Percentiles rank a stretch among this genome's conserved stretches.
Conservation (phyloP, 805 yeast genomes). For the Maudiozyma serrabonitensis region DNA sequence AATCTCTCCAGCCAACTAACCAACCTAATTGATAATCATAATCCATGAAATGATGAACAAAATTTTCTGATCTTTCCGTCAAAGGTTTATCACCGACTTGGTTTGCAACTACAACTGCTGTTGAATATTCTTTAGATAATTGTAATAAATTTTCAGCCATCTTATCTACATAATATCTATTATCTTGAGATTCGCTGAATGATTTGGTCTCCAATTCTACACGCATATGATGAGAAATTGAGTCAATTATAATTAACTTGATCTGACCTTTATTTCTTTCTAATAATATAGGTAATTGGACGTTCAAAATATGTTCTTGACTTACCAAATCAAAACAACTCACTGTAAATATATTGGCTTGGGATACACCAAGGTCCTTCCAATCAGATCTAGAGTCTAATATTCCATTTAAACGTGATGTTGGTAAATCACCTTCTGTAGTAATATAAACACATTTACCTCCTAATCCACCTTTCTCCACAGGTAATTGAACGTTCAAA, state of each 20-base stretch:
- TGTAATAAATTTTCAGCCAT: conserved; percentile 40
- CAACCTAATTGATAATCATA: conserved; percentile 63
- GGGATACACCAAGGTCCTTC: conserved; percentile 31
- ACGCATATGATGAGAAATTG: conserved; percentile 73
- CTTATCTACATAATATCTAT: conserved; percentile 34
- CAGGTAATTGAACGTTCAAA: conserved; percentile 45
- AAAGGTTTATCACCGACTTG: conserved; percentile 60
- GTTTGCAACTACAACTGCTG: conserved; percentile 65
- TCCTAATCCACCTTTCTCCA: conserved; percentile 38
- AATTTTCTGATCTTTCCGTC: conserved; percentile 8
- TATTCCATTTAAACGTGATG: conserved; percentile 50
- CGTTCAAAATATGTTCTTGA: conserved; percentile 61
- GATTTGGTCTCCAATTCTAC: conserved; percentile 42
- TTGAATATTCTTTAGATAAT: conserved; percentile 37
- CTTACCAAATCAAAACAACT: conserved; percentile 59
- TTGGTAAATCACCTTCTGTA: conserved; percentile 68
- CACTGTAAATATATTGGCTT: conserved; percentile 38
- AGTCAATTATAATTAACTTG: conserved; percentile 62
- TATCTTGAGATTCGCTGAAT: conserved; percentile 30
- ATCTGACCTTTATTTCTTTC: conserved; percentile 31
- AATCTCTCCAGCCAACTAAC: conserved; percentile 65
- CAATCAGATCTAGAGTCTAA: conserved; percentile 26
- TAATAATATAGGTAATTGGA: conserved; percentile 56
- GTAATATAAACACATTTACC: conserved; percentile 58
- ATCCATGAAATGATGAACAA: conserved; percentile 20